phyloP scores from a whole-genome alignment of 1,139 yeast genomes.

The Meyerozyma athensensis region DNA sequence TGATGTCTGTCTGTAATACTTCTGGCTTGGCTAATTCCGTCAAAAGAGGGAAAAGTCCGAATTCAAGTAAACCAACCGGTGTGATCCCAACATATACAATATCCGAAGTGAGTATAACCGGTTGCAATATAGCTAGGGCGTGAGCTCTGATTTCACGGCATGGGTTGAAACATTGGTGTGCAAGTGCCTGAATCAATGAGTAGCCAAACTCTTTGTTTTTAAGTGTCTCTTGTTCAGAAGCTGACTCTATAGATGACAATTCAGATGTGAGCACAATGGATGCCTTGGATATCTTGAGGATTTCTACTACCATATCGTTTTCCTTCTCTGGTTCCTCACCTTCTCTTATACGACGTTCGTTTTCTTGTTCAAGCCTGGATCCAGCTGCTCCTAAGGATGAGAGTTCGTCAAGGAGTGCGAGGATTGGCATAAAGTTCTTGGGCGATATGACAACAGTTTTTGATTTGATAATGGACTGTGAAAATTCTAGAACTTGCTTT shows the following conservation, averaged over 20 bases:
- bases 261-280: conserved; percentile 60
- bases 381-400: conserved; percentile 82
- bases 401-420: conserved; percentile 74
- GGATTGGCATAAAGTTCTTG: conserved; percentile 54
- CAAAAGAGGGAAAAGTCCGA: conserved; percentile 71
- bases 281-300: conserved; percentile 44
- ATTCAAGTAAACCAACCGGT: conserved; percentile 58
- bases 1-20: conserved; percentile 58
- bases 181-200: conserved; percentile 71
- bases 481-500: conserved; percentile 42
- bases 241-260: conserved; percentile 25
- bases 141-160: conserved; percentile 68
- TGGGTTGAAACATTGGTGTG: conserved; percentile 86
- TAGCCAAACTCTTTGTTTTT: conserved; percentile 38
- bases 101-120: conserved; percentile 21
- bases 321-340: conserved; percentile 39
- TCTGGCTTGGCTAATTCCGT: conserved; percentile 63
- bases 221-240: conserved; percentile 23
- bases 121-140: conserved; percentile 56
- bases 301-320: conserved; percentile 39
- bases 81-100: conserved; percentile 28
- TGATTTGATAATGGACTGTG: conserved; percentile 36
- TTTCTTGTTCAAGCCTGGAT: conserved; percentile 68
- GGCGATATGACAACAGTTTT: conserved; percentile 24
- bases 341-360: conserved; percentile 28